A percentile compares a stretch with the other conserved stretches of the same genome.
Conservation (phyloP, 2,329 filamentous ascomycete species). For the Fusarium irregulare region DNA sequence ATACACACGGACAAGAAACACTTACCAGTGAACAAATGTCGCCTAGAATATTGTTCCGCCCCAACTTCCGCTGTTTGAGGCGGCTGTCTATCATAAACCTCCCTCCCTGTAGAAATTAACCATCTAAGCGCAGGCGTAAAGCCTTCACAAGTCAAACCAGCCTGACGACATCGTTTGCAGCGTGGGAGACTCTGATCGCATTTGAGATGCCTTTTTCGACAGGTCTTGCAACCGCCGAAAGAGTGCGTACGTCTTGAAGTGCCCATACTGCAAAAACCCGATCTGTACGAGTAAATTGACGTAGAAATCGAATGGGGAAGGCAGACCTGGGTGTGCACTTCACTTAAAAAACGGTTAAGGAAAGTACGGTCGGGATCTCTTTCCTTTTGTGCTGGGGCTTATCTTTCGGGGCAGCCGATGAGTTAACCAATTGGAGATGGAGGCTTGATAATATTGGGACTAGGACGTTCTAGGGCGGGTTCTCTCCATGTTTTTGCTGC, state of each 20-base stretch:
- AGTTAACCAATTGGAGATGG: conserved; percentile 1
- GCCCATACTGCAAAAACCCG: not conserved
- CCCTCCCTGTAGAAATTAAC: conserved; percentile 32
- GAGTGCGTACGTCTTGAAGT: conserved; percentile 35
- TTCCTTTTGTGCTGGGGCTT: conserved; percentile 15
- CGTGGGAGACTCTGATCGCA: conserved; percentile 34
- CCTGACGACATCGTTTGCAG: conserved; percentile 34
- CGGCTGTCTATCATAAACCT: conserved; percentile 33
- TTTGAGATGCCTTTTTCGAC: conserved; percentile 41
- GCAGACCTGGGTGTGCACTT: not conserved
- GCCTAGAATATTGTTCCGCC: conserved; percentile 29
- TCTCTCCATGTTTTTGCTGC: conserved; percentile 17
- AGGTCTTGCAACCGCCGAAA: conserved; percentile 41
- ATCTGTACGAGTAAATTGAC: not conserved
- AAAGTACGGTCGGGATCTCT: conserved; percentile 29
- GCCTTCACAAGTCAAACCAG: conserved; percentile 34
- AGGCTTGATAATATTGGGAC: not conserved
- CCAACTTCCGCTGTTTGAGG: conserved; percentile 22
- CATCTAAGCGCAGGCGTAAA: conserved; percentile 37
- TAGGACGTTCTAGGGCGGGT: conserved; percentile 11
- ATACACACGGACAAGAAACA: not conserved
- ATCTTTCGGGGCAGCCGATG: conserved; percentile 16
- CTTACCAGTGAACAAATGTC: conserved; percentile 38
- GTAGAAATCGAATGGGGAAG: not conserved
- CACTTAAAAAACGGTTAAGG: conserved; percentile 19